Evolutionary conservation across 768 basidiomycete species (phyloP).

Genomic region (Amanita rubescens): DNA sequence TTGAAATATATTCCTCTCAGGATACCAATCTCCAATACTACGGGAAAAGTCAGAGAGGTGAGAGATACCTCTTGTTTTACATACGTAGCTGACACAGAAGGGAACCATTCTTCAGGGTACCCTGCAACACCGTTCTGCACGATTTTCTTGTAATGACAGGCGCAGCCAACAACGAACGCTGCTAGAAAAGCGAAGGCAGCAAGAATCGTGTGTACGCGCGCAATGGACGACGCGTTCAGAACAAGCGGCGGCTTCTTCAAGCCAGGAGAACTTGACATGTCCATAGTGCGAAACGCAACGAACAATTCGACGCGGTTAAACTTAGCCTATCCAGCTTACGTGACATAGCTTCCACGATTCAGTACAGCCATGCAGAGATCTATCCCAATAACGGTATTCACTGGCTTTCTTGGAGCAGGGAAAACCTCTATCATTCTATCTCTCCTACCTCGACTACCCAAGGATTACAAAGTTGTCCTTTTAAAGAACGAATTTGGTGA

Average conservation of each 20-base stretch:
- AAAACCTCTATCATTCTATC: conserved; percentile 80
- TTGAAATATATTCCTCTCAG: conserved; percentile 80
- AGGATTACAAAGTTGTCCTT: conserved; percentile 82
- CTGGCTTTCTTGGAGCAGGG: conserved; percentile 85
- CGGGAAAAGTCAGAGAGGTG: background rate
- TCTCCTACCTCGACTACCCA: conserved; percentile 72
- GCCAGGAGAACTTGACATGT: background rate
- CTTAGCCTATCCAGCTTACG: too few relatives aligned
- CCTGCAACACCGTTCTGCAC: conserved; percentile 80
- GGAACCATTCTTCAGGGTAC: conserved; percentile 87
- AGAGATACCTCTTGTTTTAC: conserved; percentile 16
- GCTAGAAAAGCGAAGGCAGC: conserved; percentile 56
- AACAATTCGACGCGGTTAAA: too few relatives aligned
- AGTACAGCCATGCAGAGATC: conserved; percentile 4
- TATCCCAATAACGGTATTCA: conserved; percentile 91
- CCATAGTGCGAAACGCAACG: background rate
- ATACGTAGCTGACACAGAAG: conserved; percentile 81
- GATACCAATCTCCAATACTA: conserved; percentile 89
- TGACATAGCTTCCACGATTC: too few relatives aligned
- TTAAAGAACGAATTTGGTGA: conserved; percentile 98
- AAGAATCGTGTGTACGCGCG: conserved; percentile 57
- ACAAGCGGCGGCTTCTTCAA: conserved; percentile 10
- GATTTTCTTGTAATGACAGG: conserved; percentile 75
- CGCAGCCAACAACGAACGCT: conserved; percentile 57
- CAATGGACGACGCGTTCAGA: conserved; percentile 48